Conservation (phyloP, 371 early-diverging fungal genomes). For the Mortierella sp. region DNA sequence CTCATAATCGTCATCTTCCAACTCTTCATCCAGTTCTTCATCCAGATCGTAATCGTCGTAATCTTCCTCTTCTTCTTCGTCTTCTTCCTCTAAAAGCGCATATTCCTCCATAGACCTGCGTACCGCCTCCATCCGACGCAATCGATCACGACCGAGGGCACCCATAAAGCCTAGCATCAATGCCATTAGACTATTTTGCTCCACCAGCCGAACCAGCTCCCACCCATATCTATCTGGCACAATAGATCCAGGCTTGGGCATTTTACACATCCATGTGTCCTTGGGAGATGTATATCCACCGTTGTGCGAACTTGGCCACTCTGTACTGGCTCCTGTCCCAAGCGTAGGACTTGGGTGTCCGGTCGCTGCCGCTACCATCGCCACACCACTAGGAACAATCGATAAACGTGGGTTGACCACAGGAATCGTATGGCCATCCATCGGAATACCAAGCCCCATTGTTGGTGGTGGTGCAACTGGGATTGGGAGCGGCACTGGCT, state of each 20-base stretch:
- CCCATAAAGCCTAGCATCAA: slow-evolving; percentile 68
- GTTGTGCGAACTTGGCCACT: slow-evolving; percentile 22
- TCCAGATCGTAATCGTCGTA: slow-evolving; percentile 17
- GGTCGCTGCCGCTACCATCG: background rate
- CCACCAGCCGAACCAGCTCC: slow-evolving; percentile 70
- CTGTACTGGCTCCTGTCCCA: slow-evolving; percentile 26
- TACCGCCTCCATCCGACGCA: slow-evolving; percentile 39
- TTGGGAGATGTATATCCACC: slow-evolving; percentile 19
- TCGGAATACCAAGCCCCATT: slow-evolving; percentile 35
- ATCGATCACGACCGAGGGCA: slow-evolving; percentile 41
- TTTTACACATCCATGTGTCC: slow-evolving; percentile 53
- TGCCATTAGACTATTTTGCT: slow-evolving; percentile 72
- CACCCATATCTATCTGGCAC: slow-evolving; percentile 60
- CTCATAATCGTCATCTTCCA: slow-evolving; percentile 17
- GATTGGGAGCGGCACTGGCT: slow-evolving; percentile 6
- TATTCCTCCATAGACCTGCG: slow-evolving; percentile 15
- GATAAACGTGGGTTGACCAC: slow-evolving; percentile 3
- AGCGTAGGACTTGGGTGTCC: slow-evolving; percentile 34
- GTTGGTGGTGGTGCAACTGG: slow-evolving; percentile 20
- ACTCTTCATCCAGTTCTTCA: slow-evolving; percentile 8
- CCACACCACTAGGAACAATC: background rate
- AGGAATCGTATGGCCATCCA: slow-evolving; percentile 22
- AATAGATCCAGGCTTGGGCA: slow-evolving; percentile 44
- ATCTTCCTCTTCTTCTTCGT: slow-evolving; percentile 13
- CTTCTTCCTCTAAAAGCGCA: background rate